These are phyloP conservation scores for Pseudoscleropodium purum DNA, from an alignment of 225 moss, liverwort and hornwort genomes.

Conservation along the genomic window DNA sequence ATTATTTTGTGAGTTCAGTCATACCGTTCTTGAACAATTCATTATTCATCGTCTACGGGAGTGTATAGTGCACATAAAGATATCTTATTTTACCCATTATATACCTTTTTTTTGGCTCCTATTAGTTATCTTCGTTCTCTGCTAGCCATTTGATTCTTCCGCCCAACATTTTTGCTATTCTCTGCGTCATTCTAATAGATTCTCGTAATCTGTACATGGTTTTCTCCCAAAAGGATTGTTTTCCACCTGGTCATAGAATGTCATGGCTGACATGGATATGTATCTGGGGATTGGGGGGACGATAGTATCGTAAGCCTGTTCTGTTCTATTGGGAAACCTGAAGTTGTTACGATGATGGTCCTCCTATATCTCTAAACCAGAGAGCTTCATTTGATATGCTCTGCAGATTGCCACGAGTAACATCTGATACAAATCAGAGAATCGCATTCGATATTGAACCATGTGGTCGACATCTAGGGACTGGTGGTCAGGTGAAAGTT, in stretches of 20 bases:
- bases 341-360: neutral
- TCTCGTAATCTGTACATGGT: neutral
- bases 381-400: neutral
- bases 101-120: too few species aligned
- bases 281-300: neutral
- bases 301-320: too few species aligned
- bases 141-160: neutral
- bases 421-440: conserved; percentile 81
- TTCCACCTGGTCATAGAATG: neutral
- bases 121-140: neutral
- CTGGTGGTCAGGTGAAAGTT: conserved; percentile 76
- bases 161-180: neutral
- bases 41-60: neutral
- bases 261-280: neutral
- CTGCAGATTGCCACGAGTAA: conserved; percentile 62
- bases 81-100: neutral
- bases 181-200: neutral
- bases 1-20: neutral
- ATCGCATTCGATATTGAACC: conserved; percentile 90
- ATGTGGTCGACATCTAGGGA: conserved; percentile 74
- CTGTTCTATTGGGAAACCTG: neutral
- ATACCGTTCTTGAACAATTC: neutral
- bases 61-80: neutral
- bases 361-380: neutral
- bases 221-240: neutral